Conservation (phyloP, 371 early-diverging fungal genomes). For the Mortierella sp. region DNA sequence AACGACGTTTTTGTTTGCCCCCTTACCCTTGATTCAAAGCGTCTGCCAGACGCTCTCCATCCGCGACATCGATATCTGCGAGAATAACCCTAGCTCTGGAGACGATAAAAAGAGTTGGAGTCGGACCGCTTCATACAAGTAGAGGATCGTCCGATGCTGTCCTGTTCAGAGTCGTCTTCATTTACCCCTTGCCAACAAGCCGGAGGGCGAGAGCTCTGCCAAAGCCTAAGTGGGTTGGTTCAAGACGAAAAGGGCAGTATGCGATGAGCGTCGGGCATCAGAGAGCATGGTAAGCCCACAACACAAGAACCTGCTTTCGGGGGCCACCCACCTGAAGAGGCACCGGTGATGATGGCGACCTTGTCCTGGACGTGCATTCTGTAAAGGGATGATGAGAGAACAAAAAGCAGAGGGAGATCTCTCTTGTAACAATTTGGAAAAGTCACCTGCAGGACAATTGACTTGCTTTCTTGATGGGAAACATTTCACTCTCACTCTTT, state of each 20-base stretch:
- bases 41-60: constrained; percentile 28
- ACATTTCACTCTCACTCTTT: background rate
- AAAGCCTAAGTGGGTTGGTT: constrained; percentile 12
- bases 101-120: background rate
- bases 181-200: constrained; percentile 35
- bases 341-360: constrained; percentile 8
- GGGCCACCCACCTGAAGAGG: background rate
- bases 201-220: constrained; percentile 34
- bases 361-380: constrained; percentile 2
- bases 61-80: constrained; percentile 30
- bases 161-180: too few relatives aligned
- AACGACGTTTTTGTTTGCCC: too few relatives aligned
- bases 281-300: too few relatives aligned
- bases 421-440: background rate
- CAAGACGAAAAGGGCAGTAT: too few relatives aligned
- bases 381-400: background rate
- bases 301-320: too few relatives aligned
- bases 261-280: too few relatives aligned
- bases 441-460: too few relatives aligned
- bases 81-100: constrained; percentile 43
- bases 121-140: too few relatives aligned
- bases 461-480: background rate
- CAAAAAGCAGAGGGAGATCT: background rate
- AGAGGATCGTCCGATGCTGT: too few relatives aligned
- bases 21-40: constrained; percentile 30